Evolutionary conservation across 495 filamentous ascomycete species (phyloP).

Genomic region (Neurospora sp.): DNA sequence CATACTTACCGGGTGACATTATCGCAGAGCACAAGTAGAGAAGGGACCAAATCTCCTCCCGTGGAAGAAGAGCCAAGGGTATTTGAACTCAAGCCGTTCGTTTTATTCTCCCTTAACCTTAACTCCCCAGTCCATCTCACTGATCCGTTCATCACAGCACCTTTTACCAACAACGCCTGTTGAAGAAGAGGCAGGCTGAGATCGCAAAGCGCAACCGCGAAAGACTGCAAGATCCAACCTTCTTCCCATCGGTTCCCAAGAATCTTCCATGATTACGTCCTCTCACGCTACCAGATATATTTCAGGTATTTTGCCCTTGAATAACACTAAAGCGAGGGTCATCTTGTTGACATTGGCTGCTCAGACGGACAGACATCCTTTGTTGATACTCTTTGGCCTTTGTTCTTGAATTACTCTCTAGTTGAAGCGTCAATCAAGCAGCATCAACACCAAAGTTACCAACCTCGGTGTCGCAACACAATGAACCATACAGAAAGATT

Average conservation of each 20-base stretch:
- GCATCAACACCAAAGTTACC: neutral
- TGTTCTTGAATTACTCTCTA: neutral
- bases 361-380: neutral
- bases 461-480: neutral
- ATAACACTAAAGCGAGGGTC: too few species aligned
- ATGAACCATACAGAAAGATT: neutral
- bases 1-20: neutral
- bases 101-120: neutral
- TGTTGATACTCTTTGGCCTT: neutral
- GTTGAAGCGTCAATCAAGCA: neutral
- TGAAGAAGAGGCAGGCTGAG: constrained; percentile 68
- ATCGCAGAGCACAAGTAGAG: constrained; percentile 19
- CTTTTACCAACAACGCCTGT: constrained; percentile 78
- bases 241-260: constrained; percentile 78
- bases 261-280: constrained; percentile 39
- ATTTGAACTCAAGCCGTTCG: constrained; percentile 78
- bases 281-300: neutral
- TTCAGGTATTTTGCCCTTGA: neutral
- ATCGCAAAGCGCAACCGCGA: constrained; percentile 74
- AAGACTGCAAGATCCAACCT: constrained; percentile 62
- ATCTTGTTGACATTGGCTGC: neutral
- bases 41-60: constrained; percentile 27
- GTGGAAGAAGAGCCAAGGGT: constrained; percentile 62
- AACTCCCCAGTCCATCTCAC: neutral
- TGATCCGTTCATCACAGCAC: constrained; percentile 37